phyloP scores from a whole-genome alignment of 352 stramenopile genomes.

The Elongisporangium prolatum region DNA sequence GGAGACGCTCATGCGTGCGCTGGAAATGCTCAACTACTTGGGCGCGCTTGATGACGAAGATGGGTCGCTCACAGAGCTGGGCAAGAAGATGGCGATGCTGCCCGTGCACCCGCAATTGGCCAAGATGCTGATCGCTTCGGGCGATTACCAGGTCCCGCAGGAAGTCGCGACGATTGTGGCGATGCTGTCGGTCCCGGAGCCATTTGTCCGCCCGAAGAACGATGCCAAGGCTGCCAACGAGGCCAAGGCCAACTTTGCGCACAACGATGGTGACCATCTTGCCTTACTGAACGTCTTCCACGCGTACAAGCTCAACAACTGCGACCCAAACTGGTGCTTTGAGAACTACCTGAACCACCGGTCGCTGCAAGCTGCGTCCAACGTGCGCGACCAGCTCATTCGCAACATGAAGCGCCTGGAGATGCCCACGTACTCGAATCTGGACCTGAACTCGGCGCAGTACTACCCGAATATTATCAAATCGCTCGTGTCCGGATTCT shows the following conservation, averaged over 20 bases:
- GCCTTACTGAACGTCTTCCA: conserved; percentile 98
- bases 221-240: conserved; percentile 95
- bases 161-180: conserved; percentile 97
- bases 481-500: conserved; percentile 94
- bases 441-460: conserved; percentile 77
- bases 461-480: conserved; percentile 94
- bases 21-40: conserved; percentile 98
- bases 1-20: conserved; percentile 97
- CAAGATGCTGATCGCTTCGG: conserved; percentile 96
- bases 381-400: conserved; percentile 96
- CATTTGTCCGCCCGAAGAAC: conserved; percentile 96
- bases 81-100: conserved; percentile 93
- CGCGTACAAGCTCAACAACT: conserved; percentile 93
- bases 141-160: conserved; percentile 94
- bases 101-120: conserved; percentile 97
- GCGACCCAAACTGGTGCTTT: conserved; percentile 94
- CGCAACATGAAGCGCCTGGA: conserved; percentile 95
- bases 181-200: conserved; percentile 92
- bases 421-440: conserved; percentile 59
- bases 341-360: conserved; percentile 98
- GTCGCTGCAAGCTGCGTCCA: conserved; percentile 91
- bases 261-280: conserved; percentile 96
- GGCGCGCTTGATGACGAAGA: conserved; percentile 95
- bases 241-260: conserved; percentile 94
- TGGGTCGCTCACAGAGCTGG: conserved; percentile 92